Evolutionary conservation across 768 basidiomycete genomes (phyloP), one percentile per base, ranked within the genome.

Genomic region (Auricularia sp.): DNA sequence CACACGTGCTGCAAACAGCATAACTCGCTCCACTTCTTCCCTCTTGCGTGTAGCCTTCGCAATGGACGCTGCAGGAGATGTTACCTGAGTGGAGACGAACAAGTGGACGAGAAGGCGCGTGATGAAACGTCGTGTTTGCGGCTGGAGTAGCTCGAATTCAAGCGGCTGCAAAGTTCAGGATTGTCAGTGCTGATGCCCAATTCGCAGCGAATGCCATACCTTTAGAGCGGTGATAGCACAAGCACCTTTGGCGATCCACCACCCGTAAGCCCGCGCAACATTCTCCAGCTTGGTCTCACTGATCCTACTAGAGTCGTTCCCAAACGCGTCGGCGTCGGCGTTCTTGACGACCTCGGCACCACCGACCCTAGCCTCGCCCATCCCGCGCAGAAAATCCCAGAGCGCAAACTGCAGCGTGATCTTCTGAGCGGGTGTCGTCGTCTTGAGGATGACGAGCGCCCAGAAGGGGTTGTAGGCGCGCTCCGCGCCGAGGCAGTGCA

Each of bases 381-480:
- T 78, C 66, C 91, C 91, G 8, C 96, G 88, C 34, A 98, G 76
- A 72, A 98, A 95, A 72, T 99, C 97, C 97, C 97, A 99, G 5
- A 98, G 76, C 69, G 87, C 91, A 73, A 91, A 98, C 71, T 98
- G 97, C 23, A 98, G 78, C 1, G 97, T 98, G 69, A 98, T 88
- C 70, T 85, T 91, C 78, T 93, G 87, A 3, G 88, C 84, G 72
- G 96, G 93, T 0, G 93, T 87, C 8, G 77, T 77, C 3, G 47
- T 29, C 35, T 7, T 61, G 0, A 47, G 44, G 66, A 68, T 39
- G 64, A 61, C 51, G 51, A 44, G 8, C 35, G 35, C 42, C 35
- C 65, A 18, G 56, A 63, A 62, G 36, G 36, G 64, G 3, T 42
- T 18, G 33, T 39, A 51, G n/a, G 18, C n/a, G 72, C 83, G 63